Conservation (phyloP, 805 yeast species). For the Nematodospora valgi region DNA sequence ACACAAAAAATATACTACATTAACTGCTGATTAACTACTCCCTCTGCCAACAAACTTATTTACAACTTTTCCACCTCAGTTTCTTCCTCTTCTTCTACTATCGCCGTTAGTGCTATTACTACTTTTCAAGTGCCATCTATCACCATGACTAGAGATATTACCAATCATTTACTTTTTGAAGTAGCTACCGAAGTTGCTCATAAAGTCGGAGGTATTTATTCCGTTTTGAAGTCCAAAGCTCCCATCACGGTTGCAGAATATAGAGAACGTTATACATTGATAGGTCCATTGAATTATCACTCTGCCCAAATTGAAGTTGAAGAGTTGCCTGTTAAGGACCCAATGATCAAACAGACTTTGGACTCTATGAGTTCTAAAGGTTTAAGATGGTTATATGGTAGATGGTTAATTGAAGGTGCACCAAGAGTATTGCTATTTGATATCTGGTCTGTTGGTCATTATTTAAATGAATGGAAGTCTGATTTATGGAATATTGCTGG, state of each 20-base stretch:
- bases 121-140: too few species aligned
- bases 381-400: slow-evolving; percentile 77
- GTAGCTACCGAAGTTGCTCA: slow-evolving; percentile 97
- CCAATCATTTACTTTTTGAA: slow-evolving; percentile 85
- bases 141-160: slow-evolving; percentile 75
- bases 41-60: too few species aligned
- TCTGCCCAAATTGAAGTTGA: slow-evolving; percentile 82
- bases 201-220: slow-evolving; percentile 96
- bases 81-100: too few species aligned
- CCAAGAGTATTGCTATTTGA: slow-evolving; percentile 91
- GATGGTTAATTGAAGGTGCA: slow-evolving; percentile 98
- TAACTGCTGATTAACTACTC: too few species aligned
- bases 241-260: slow-evolving; percentile 95
- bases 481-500: slow-evolving; percentile 91
- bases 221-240: slow-evolving; percentile 93
- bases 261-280: slow-evolving; percentile 75
- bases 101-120: too few species aligned
- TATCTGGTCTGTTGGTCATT: slow-evolving; percentile 63
- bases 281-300: slow-evolving; percentile 81
- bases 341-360: slow-evolving; percentile 56
- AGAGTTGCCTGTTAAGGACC: slow-evolving; percentile 57
- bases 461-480: slow-evolving; percentile 88
- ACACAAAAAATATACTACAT: too few species aligned
- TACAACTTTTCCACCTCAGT: too few species aligned
- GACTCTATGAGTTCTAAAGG: slow-evolving; percentile 83